phyloP scores from a whole-genome alignment of 2,329 filamentous ascomycete species.

The Neofusicoccum kwambonambiense region DNA sequence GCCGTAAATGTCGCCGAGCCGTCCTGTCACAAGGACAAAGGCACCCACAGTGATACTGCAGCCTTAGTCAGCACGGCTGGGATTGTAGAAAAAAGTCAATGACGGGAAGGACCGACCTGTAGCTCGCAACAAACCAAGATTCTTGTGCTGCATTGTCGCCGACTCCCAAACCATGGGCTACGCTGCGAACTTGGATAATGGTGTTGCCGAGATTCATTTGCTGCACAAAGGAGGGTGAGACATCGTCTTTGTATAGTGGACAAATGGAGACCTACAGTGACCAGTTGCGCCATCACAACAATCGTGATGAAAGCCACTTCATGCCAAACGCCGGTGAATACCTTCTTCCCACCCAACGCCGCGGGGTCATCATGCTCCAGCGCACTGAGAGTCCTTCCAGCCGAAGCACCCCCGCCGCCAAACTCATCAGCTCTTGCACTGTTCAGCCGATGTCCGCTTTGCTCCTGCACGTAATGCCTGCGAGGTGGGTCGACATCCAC shows the following conservation, averaged over 20 bases:
- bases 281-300: constrained; percentile 7
- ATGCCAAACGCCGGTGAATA: neutral
- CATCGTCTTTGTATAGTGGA: neutral
- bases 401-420: neutral
- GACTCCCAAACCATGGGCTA: neutral
- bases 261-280: neutral
- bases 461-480: neutral
- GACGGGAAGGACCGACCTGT: neutral
- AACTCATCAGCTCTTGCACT: neutral
- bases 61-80: neutral
- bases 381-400: neutral
- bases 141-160: neutral
- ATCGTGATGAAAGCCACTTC: constrained; percentile 2
- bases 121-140: neutral
- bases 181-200: neutral
- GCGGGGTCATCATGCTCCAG: neutral
- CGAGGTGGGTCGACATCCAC: neutral
- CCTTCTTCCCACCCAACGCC: neutral
- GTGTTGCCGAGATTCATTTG: constrained; percentile 14
- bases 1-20: neutral
- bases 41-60: neutral
- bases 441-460: neutral
- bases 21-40: constrained; percentile 3
- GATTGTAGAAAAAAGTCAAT: neutral
- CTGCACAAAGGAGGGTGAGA: neutral